These are phyloP conservation scores for Aspergillus sp. DNA, from an alignment of 2,329 filamentous ascomycete genomes.

Conservation along the genomic window DNA sequence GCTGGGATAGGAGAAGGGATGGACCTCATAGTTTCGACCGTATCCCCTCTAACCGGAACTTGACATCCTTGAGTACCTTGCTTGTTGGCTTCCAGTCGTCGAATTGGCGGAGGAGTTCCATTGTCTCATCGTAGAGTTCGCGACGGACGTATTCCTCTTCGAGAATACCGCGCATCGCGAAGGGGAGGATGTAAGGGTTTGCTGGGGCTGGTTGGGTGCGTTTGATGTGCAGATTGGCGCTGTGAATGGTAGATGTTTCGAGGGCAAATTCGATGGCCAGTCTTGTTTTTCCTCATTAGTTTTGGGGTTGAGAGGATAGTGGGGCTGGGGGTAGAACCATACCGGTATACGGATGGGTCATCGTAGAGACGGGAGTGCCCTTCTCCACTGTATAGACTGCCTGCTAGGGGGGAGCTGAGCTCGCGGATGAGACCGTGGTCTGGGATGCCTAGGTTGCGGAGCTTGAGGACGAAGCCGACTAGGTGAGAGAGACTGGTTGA, in stretches of 20 bases:
- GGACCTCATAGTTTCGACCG: constrained; percentile 69
- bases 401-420: constrained; percentile 82
- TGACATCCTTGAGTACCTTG: constrained; percentile 93
- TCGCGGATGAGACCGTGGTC: constrained; percentile 94
- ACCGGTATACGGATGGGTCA: constrained; percentile 81
- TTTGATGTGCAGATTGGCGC: constrained; percentile 54
- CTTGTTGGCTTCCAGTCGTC: constrained; percentile 89
- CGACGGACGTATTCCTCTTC: constrained; percentile 90
- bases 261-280: constrained; percentile 72
- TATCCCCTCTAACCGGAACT: constrained; percentile 89
- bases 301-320: not conserved
- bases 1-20: too few relatives aligned
- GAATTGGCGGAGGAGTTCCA: constrained; percentile 79
- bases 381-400: constrained; percentile 86
- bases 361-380: constrained; percentile 94
- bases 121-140: constrained; percentile 74
- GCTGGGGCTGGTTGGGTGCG: constrained; percentile 51
- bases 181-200: constrained; percentile 90
- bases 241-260: constrained; percentile 64
- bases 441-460: constrained; percentile 87
- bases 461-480: constrained; percentile 87
- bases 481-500: constrained; percentile 72
- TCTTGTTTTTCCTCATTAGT: constrained; percentile 34
- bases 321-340: constrained; percentile 33
- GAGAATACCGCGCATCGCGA: constrained; percentile 90